These are phyloP conservation scores for Oryza rufipogon DNA, from an alignment of 176 grass and related monocot species.

Conservation along the genomic window DNA sequence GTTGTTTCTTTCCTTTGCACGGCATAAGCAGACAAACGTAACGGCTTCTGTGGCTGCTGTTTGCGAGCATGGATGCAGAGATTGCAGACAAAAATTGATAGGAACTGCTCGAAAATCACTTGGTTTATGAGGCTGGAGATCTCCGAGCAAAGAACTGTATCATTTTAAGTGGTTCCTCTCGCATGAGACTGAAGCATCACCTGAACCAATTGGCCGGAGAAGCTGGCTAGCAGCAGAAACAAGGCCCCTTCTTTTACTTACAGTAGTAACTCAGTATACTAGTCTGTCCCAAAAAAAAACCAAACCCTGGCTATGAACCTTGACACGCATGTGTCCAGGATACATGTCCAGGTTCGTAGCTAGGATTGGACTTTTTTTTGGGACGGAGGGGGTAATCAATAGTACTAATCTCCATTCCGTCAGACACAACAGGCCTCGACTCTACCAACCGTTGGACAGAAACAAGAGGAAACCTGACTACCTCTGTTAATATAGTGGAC, in stretches of 20 bases:
- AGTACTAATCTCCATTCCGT: too few species aligned
- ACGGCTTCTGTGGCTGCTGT: neutral
- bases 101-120: neutral
- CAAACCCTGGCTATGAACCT: too few species aligned
- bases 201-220: neutral
- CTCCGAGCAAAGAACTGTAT: neutral
- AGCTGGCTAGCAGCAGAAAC: neutral
- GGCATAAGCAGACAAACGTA: neutral
- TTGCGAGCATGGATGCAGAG: neutral
- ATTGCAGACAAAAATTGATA: neutral
- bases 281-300: too few species aligned
- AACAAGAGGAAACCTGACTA: neutral
- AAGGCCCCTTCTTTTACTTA: too few species aligned
- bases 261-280: too few species aligned
- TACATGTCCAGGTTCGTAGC: too few species aligned
- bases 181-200: too few species aligned
- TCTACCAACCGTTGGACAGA: neutral
- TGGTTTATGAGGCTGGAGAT: neutral
- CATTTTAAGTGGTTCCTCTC: too few species aligned
- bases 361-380: too few species aligned
- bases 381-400: too few species aligned
- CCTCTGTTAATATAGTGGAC: neutral
- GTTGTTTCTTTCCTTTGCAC: neutral
- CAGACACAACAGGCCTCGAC: too few species aligned
- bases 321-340: too few species aligned